These are phyloP conservation scores for Epithele typhae DNA, from an alignment of 768 basidiomycete species.

Conservation along the genomic window DNA sequence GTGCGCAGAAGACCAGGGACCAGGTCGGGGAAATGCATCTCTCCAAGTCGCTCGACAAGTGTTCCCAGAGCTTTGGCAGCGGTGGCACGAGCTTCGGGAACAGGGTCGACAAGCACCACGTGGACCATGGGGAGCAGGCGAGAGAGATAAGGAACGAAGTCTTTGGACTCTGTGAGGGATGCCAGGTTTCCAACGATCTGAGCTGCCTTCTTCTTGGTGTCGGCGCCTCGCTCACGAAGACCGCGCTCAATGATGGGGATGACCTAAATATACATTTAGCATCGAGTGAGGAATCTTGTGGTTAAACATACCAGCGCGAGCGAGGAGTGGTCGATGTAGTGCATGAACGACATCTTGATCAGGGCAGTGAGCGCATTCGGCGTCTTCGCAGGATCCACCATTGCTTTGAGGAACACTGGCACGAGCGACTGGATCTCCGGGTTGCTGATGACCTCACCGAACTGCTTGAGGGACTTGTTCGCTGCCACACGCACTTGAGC, in stretches of 20 bases:
- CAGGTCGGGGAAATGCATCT: constrained; percentile 91
- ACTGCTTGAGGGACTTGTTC: constrained; percentile 94
- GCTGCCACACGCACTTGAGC: constrained; percentile 91
- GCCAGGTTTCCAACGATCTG: constrained; percentile 98
- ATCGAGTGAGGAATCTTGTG: background rate
- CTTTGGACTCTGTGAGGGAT: constrained; percentile 82
- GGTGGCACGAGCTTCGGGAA: constrained; percentile 95
- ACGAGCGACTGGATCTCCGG: constrained; percentile 94
- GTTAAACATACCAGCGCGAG: constrained; percentile 69
- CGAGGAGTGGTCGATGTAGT: constrained; percentile 97
- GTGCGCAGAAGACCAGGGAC: constrained; percentile 86
- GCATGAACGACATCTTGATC: constrained; percentile 93
- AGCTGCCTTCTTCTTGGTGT: constrained; percentile 92
- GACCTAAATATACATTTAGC: constrained; percentile 46
- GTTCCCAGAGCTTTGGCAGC: constrained; percentile 96
- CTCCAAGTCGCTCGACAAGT: constrained; percentile 94
- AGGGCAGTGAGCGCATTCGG: constrained; percentile 79
- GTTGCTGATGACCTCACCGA: constrained; percentile 97
- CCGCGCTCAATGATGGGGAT: constrained; percentile 95
- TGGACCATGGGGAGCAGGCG: constrained; percentile 89
- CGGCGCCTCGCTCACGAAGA: constrained; percentile 85
- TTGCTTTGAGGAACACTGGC: constrained; percentile 84
- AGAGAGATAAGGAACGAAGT: constrained; percentile 93
- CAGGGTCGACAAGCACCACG: constrained; percentile 90
- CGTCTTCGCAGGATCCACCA: constrained; percentile 93